These are phyloP conservation scores for Aspergillus cejpii DNA, from an alignment of 2,329 filamentous ascomycete genomes.

Conservation along the genomic window DNA sequence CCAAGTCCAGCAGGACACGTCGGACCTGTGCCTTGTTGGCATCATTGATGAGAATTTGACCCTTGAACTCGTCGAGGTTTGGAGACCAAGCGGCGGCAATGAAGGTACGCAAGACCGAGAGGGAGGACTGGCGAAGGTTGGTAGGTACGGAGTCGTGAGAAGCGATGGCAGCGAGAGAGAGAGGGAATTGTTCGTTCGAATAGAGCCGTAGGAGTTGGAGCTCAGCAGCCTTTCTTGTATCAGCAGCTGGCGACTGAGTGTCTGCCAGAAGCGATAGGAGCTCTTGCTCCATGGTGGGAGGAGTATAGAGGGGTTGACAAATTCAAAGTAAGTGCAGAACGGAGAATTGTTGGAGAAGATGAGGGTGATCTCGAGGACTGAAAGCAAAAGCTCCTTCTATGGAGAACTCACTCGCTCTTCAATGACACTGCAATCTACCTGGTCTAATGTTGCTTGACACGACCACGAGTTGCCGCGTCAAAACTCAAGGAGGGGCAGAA, in stretches of 20 bases:
- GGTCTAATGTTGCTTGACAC: background rate
- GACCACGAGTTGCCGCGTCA: slow-evolving; percentile 11
- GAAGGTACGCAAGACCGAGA: slow-evolving; percentile 74
- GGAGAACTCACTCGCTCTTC: background rate
- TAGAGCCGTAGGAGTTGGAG: slow-evolving; percentile 68
- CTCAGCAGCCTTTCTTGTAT: slow-evolving; percentile 78
- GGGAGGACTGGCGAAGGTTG: slow-evolving; percentile 72
- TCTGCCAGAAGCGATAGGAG: slow-evolving; percentile 80
- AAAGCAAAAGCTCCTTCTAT: background rate
- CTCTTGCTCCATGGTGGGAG: slow-evolving; percentile 72
- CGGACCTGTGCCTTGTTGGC: slow-evolving; percentile 67
- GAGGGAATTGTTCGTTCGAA: slow-evolving; percentile 63
- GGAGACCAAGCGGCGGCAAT: slow-evolving; percentile 79
- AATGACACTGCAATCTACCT: background rate
- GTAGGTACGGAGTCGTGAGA: slow-evolving; percentile 66
- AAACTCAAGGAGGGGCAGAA: slow-evolving; percentile 17
- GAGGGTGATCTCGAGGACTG: background rate
- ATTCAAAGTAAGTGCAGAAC: too few species aligned
- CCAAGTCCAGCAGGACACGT: slow-evolving; percentile 67
- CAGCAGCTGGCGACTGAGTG: slow-evolving; percentile 71
- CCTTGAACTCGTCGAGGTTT: slow-evolving; percentile 63
- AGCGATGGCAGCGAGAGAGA: slow-evolving; percentile 73
- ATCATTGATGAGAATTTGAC: slow-evolving; percentile 63
- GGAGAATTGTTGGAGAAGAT: background rate
- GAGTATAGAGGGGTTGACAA: slow-evolving; percentile 5